phyloP scores from a whole-genome alignment of 2,329 filamentous ascomycete species.

The Diaporthe vaccinii region DNA sequence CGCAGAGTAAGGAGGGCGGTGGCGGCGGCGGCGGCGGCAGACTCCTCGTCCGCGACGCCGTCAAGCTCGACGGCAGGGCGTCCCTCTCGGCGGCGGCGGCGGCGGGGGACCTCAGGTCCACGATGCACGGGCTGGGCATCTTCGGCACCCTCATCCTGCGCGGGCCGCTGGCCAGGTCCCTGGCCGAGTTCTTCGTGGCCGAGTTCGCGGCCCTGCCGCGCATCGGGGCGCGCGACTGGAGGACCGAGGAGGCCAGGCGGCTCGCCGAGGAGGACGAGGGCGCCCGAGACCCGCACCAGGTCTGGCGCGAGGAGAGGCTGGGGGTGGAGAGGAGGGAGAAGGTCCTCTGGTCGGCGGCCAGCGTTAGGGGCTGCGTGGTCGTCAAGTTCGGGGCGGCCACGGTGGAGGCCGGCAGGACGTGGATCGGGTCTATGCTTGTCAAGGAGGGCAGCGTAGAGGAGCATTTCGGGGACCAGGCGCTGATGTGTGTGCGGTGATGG shows the following conservation, averaged over 20 bases:
- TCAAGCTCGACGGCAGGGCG: slow-evolving; percentile 74
- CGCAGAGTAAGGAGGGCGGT: too few relatives aligned
- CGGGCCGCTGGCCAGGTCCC: slow-evolving; percentile 75
- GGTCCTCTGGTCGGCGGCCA: slow-evolving; percentile 86
- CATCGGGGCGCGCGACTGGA: slow-evolving; percentile 86
- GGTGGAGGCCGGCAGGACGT: slow-evolving; percentile 84
- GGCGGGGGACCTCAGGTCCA: slow-evolving; percentile 61
- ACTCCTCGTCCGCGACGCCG: slow-evolving; percentile 86
- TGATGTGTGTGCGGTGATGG: slow-evolving; percentile 77
- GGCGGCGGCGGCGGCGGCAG: slow-evolving; percentile 61
- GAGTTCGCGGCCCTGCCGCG: slow-evolving; percentile 85
- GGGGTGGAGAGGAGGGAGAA: slow-evolving; percentile 69
- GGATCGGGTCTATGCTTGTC: slow-evolving; percentile 82
- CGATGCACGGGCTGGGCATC: slow-evolving; percentile 82
- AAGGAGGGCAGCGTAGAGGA: slow-evolving; percentile 79
- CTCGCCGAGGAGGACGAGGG: slow-evolving; percentile 51
- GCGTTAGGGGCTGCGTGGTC: slow-evolving; percentile 84
- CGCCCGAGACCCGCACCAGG: slow-evolving; percentile 58
- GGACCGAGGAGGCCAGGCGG: slow-evolving; percentile 62
- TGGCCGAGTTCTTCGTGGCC: slow-evolving; percentile 81
- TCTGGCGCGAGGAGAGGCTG: slow-evolving; percentile 69
- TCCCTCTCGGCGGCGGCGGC: slow-evolving; percentile 20
- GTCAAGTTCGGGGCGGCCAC: slow-evolving; percentile 90
- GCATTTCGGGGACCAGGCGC: slow-evolving; percentile 83
- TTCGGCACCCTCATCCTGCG: slow-evolving; percentile 89